Evolutionary conservation across 1,284 basidiomycete species (phyloP), one percentile per base, ranked within the genome.

Genomic region (Fomitopsis pinicola): DNA sequence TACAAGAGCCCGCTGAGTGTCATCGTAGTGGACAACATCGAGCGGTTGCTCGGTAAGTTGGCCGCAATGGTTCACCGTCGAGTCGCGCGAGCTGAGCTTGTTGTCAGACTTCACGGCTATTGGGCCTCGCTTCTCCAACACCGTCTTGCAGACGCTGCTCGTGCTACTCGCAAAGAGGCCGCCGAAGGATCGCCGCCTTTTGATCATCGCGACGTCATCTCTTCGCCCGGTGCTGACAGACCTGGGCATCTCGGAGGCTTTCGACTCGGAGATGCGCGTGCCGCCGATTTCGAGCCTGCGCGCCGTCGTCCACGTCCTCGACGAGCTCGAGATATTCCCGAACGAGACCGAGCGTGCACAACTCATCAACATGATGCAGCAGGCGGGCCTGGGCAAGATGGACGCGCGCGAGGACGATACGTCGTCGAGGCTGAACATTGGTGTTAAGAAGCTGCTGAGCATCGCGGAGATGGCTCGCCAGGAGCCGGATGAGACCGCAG

Each of bases 1-100:
- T 97, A 98, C 80, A 99, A 98, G 84, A 95, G 92, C 80, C 96
- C 97, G 3, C 72, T 97, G 67, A 98, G 95, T 72, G 93, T 98
- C 12, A 89, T 99, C 62, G 95, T 99, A 14, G 90, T 99, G n/a
- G 97, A 99, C 71, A 94, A 88, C 67, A 82, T 98, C 63, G 95
- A 98, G 75, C 85, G 95, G 44, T 78, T 97, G 61, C 81, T 97
- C 58, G 94, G 94, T 93, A 59, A 65, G 86, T 74, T 22, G 12
- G 63, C 28, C 30, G 26, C 38, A 40, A 0, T n/a, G 45, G 2
- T 30, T 4, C 26, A 26, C 12, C 48, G 36, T 61, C 59, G 17
- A 60, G 40, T 22, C 26, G 45, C 42, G 48, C 58, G 59, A 55
- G 42, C 59, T 48, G 30, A 55, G 59, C 33, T 44, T 50, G 52